phyloP scores from a whole-genome alignment of 1,284 basidiomycete species.

The Melampsora americana region DNA sequence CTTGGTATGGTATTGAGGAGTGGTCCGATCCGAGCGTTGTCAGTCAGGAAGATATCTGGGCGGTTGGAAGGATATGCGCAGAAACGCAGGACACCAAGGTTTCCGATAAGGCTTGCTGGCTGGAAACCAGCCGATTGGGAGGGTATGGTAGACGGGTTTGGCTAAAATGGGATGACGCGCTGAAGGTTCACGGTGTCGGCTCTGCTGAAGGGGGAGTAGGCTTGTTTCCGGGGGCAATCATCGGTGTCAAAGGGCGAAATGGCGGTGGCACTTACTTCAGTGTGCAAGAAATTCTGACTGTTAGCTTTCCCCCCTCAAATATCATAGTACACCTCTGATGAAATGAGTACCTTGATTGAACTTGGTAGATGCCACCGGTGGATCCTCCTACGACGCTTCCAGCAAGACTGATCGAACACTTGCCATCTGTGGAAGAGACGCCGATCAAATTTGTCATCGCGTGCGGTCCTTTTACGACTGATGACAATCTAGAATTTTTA shows the following conservation, averaged over 20 bases:
- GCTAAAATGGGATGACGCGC: slow-evolving; percentile 65
- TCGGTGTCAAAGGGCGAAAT: slow-evolving; percentile 82
- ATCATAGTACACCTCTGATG: no score
- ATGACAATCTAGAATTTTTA: slow-evolving; percentile 70
- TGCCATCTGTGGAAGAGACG: slow-evolving; percentile 53
- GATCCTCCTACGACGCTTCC: slow-evolving; percentile 53
- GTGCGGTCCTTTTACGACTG: slow-evolving; percentile 76
- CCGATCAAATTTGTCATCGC: slow-evolving; percentile 68
- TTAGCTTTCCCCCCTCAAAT: slow-evolving; percentile 52
- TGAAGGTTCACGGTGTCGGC: slow-evolving; percentile 66
- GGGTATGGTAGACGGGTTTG: slow-evolving; percentile 70
- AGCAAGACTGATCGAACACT: slow-evolving; percentile 51
- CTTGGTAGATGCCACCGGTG: slow-evolving; percentile 55
- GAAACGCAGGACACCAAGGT: slow-evolving; percentile 67
- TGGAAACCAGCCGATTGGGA: slow-evolving; percentile 77
- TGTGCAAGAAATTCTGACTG: slow-evolving; percentile 76
- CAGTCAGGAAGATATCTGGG: slow-evolving; percentile 66
- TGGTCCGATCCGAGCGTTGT: slow-evolving; percentile 65
- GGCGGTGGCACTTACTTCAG: slow-evolving; percentile 82
- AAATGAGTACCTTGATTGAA: slow-evolving; percentile 47
- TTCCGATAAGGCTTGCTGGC: slow-evolving; percentile 66
- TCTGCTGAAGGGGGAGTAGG: slow-evolving; percentile 67
- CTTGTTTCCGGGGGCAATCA: slow-evolving; percentile 84
- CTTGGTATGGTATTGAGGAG: slow-evolving; percentile 68
- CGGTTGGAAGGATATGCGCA: slow-evolving; percentile 75